phyloP scores from a whole-genome alignment of 441 rosid species.

The Breynia disticha region DNA sequence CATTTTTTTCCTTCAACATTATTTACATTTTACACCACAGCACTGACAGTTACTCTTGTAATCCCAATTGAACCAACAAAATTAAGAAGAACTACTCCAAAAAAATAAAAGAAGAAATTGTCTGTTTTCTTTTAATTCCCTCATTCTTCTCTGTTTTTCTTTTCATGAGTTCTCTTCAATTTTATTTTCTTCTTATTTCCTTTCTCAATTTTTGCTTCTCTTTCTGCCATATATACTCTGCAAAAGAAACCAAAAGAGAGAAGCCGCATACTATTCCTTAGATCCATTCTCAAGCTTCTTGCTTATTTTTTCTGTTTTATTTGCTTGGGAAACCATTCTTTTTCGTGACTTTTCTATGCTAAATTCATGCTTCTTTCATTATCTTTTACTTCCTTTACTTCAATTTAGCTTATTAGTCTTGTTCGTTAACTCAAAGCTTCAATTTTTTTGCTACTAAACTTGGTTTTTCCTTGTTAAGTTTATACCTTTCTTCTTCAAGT shows the following conservation, averaged over 20 bases:
- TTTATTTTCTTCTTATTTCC: neutral
- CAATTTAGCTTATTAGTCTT: too few species aligned
- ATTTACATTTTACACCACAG: conserved; percentile 18
- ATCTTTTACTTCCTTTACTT: neutral
- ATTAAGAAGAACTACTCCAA: too few species aligned
- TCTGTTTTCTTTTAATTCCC: neutral
- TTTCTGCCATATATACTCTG: too few species aligned
- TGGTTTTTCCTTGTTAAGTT: neutral
- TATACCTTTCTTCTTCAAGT: conserved; percentile 9
- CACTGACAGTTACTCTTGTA: neutral
- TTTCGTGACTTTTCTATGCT: neutral
- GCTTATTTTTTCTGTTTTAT: too few species aligned
- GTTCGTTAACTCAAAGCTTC: too few species aligned
- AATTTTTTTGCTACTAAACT: conserved; percentile 7
- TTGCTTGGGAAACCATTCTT: too few species aligned
- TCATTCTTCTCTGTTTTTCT: neutral
- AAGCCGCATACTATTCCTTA: too few species aligned
- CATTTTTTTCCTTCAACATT: conserved; percentile 14
- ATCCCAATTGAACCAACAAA: neutral
- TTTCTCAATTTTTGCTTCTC: too few species aligned
- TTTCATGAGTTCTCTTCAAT: neutral
- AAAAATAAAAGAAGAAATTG: neutral
- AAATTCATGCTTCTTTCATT: neutral
- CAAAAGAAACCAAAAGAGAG: too few species aligned
- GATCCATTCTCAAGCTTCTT: too few species aligned